Conservation (phyloP, 305 asterid genomes). For the Nicotiana rustica region DNA sequence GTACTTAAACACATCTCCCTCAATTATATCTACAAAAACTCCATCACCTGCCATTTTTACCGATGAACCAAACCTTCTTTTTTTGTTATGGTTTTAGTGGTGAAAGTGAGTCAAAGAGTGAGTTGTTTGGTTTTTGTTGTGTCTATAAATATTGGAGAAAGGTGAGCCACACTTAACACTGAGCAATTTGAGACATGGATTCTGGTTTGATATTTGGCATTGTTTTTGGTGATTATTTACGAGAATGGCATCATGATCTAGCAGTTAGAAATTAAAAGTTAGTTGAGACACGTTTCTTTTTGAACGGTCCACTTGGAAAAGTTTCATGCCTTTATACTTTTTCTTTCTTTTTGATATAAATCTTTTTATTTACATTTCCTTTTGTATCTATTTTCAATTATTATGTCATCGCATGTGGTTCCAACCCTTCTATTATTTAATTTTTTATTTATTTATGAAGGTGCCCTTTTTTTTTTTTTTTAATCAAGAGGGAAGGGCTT, state of each 20-base stretch:
- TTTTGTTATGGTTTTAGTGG: background rate
- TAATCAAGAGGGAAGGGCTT: no score
- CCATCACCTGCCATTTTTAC: slow-evolving; percentile 78
- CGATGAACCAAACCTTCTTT: slow-evolving; percentile 1
- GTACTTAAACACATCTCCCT: slow-evolving; percentile 82
- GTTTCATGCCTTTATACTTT: background rate
- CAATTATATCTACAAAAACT: slow-evolving; percentile 75
- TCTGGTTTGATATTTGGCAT: slow-evolving; percentile 2
- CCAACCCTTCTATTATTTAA: no score
- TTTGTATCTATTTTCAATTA: no score
- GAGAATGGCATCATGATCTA: background rate
- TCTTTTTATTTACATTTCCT: no score
- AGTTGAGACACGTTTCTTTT: slow-evolving; percentile 37
- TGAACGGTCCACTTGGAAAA: slow-evolving; percentile 29
- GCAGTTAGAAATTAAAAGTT: slow-evolving; percentile 43
- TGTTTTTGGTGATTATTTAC: background rate
- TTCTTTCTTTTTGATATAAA: background rate
- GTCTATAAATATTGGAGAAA: slow-evolving; percentile 51
- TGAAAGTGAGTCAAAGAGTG: slow-evolving; percentile 34
- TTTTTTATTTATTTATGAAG: no score
- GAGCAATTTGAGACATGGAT: slow-evolving; percentile 11
- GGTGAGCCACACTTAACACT: slow-evolving; percentile 57
- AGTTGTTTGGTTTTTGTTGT: background rate
- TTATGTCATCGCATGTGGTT: no score
- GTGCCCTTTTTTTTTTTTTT: no score